phyloP scores from a whole-genome alignment of 495 filamentous ascomycete species.

The Filosporella fistucella region DNA sequence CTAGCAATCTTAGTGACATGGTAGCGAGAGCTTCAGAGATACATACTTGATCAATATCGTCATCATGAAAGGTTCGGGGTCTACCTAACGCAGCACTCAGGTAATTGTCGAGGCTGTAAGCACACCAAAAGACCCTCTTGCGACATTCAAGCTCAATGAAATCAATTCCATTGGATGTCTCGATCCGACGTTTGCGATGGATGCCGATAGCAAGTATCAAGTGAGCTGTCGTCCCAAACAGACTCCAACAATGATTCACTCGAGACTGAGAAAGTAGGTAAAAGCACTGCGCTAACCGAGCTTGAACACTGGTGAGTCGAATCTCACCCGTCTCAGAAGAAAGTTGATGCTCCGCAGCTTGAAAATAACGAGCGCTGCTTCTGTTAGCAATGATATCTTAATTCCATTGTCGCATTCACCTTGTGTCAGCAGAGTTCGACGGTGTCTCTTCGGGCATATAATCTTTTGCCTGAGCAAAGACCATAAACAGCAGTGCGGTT shows the following conservation, averaged over 20 bases:
- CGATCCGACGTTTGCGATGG: slow-evolving; percentile 25
- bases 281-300: slow-evolving; percentile 33
- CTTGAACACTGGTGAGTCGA: slow-evolving; percentile 31
- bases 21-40: slow-evolving; percentile 30
- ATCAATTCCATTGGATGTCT: slow-evolving; percentile 24
- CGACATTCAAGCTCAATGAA: slow-evolving; percentile 28
- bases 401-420: slow-evolving; percentile 28
- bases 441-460: neutral
- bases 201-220: slow-evolving; percentile 30
- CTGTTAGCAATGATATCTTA: slow-evolving; percentile 24
- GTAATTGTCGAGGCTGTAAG: slow-evolving; percentile 53
- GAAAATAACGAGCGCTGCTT: slow-evolving; percentile 29
- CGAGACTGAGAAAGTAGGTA: slow-evolving; percentile 34
- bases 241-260: slow-evolving; percentile 36
- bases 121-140: slow-evolving; percentile 55
- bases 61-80: slow-evolving; percentile 45
- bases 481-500: slow-evolving; percentile 27
- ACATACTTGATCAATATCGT: slow-evolving; percentile 49
- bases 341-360: slow-evolving; percentile 31
- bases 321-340: slow-evolving; percentile 28
- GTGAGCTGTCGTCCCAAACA: slow-evolving; percentile 36
- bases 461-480: slow-evolving; percentile 25
- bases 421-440: slow-evolving; percentile 27
- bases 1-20: slow-evolving; percentile 31
- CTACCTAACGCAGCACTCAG: slow-evolving; percentile 51